phyloP scores from a whole-genome alignment of 2,329 filamentous ascomycete genomes.

The Magnaporthiopsis incrustans region DNA sequence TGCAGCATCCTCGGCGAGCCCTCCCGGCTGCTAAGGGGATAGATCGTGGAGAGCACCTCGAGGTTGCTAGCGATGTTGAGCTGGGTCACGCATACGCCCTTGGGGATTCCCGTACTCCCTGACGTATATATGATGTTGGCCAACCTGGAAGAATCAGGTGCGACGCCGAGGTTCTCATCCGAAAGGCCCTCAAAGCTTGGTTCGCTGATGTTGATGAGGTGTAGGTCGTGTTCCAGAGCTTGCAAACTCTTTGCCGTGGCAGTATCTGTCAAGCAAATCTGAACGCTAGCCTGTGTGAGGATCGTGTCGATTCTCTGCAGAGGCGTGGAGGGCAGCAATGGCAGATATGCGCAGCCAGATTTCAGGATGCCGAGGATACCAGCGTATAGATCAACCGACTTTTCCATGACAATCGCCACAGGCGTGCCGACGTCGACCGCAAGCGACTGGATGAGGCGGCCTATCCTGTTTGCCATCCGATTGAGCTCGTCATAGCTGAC shows the following conservation, averaged over 20 bases:
- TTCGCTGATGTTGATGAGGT: constrained; percentile 1
- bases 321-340: constrained; percentile 67
- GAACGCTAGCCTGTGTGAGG: constrained; percentile 48
- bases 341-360: constrained; percentile 70
- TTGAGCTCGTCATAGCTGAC: constrained; percentile 63
- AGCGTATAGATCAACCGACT: constrained; percentile 64
- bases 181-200: constrained; percentile 12
- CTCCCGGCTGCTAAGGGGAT: constrained; percentile 40
- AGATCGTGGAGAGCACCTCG: constrained; percentile 55
- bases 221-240: constrained; percentile 11
- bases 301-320: constrained; percentile 51
- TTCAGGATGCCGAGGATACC: constrained; percentile 69
- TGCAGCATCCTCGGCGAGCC: constrained; percentile 59
- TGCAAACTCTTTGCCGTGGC: constrained; percentile 14
- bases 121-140: constrained; percentile 80
- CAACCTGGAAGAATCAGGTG: constrained; percentile 38
- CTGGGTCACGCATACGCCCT: constrained; percentile 72
- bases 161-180: constrained; percentile 24
- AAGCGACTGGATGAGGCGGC: constrained; percentile 39
- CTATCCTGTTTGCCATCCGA: constrained; percentile 53
- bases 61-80: constrained; percentile 70
- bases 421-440: constrained; percentile 45
- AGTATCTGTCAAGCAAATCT: constrained; percentile 34
- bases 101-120: constrained; percentile 72
- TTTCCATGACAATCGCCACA: constrained; percentile 71